Percentiles rank a stretch among this genome's conserved stretches.
These are phyloP conservation scores for Pouteria glomerata DNA, from an alignment of 148 eudicot genomes.

Conservation along the genomic window DNA sequence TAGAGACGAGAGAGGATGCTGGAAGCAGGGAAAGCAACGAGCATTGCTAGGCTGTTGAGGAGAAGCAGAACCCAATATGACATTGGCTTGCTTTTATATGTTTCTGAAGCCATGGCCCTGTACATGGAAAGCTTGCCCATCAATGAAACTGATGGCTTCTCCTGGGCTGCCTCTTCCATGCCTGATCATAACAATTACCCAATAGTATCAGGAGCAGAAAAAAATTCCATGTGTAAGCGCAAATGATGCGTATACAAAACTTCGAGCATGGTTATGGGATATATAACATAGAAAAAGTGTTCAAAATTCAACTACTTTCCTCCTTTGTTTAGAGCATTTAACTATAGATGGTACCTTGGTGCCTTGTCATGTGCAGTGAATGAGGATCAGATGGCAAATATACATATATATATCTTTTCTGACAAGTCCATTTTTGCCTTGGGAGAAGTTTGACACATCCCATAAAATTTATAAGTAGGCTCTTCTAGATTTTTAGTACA, in stretches of 20 bases:
- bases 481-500: neutral
- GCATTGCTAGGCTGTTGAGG: slow-evolving; percentile 55
- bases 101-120: slow-evolving; percentile 24
- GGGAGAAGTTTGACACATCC: neutral
- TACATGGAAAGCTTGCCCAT: slow-evolving; percentile 20
- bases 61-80: slow-evolving; percentile 65
- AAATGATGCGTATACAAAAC: neutral
- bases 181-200: slow-evolving; percentile 6
- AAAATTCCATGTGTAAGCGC: neutral
- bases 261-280: neutral
- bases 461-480: neutral
- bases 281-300: neutral
- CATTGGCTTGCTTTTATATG: slow-evolving; percentile 48
- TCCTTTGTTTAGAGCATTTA: neutral
- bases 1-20: slow-evolving; percentile 68
- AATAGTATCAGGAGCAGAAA: neutral
- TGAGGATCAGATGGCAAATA: neutral
- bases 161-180: slow-evolving; percentile 23
- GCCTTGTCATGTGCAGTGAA: neutral
- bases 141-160: slow-evolving; percentile 19
- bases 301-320: neutral
- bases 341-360: neutral
- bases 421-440: neutral
- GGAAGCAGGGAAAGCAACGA: slow-evolving; percentile 78
- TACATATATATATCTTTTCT: neutral